phyloP scores from a whole-genome alignment of 208 protist species.

The Acanthamoeba castellanii region DNA sequence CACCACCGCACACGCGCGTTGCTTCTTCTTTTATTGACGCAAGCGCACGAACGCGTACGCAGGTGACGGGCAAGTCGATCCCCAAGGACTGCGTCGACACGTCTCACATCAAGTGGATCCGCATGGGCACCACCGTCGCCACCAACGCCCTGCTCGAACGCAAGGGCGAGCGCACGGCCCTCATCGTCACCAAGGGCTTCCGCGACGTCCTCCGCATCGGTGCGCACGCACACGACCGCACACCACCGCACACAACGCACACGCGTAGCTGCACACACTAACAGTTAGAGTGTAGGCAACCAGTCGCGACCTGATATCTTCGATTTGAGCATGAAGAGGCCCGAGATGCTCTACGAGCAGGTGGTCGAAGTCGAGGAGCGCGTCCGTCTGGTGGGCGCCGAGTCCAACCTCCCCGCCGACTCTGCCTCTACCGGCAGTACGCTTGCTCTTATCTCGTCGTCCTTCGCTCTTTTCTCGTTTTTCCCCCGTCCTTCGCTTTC shows the following conservation, averaged over 20 bases:
- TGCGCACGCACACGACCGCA: neutral
- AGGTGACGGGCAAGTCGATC: conserved; percentile 66
- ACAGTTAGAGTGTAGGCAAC: conserved; percentile 75
- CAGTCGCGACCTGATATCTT: conserved; percentile 95
- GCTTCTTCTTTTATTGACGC: neutral
- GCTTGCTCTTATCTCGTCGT: neutral
- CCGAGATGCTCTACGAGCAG: conserved; percentile 92
- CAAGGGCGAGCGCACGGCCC: conserved; percentile 93
- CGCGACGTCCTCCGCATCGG: conserved; percentile 95
- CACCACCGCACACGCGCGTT: too few species aligned
- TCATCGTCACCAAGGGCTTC: conserved; percentile 95
- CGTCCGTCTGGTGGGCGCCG: conserved; percentile 82
- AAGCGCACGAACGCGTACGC: neutral
- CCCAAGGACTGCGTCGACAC: conserved; percentile 87
- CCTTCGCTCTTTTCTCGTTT: too few species aligned
- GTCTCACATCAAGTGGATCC: conserved; percentile 92
- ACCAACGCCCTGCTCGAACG: conserved; percentile 97
- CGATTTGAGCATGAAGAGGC: conserved; percentile 93
- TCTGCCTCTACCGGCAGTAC: conserved; percentile 66
- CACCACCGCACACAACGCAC: too few species aligned
- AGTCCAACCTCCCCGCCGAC: conserved; percentile 46
- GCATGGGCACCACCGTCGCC: conserved; percentile 97
- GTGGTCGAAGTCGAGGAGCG: conserved; percentile 93
- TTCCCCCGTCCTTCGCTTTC: neutral
- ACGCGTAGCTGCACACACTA: too few species aligned